Base-by-base conservation (phyloP, 176 grass and related monocot genomes). In the Oryza coarctata region DNA sequence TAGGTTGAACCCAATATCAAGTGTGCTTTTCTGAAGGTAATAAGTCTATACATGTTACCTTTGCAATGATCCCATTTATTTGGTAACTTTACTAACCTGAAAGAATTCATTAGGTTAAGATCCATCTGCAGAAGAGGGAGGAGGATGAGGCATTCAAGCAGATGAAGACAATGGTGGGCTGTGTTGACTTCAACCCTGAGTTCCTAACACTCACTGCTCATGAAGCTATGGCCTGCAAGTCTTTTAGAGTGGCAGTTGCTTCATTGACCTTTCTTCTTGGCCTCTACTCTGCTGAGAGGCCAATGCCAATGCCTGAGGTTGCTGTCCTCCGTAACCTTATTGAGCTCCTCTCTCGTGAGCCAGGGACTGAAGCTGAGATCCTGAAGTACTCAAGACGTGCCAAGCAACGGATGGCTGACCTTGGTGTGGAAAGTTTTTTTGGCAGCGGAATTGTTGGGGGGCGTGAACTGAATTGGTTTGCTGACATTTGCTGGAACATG, bases 11-110 rank as follows among this genome's bases (percentile, higher is more conserved):
- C 91, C 58, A 95, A 77, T 70, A 80, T 90, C 78, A 79, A 49
- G 28, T 98, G 90, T 81, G 90, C 85, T 84, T 98, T 98, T 82
- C 76, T 95, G 38, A 98, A 95, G 96, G 93, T 98, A 93, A 63
- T 14, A 41, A 63, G 15, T 71, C 39, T 63, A 68, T 29, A 30
- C 33, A 71, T 71, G 5, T 60, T 71, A 62, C 27, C 76, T 78
- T 33, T 79, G 43, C 40, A 76, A 5, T 43, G 39, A 70, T 23
- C 3, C 69, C 23, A 76, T 81, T 84, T 71, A 17, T 71, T 76
- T 49, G 39, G 12, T 52, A 84, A 35, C 68, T 72, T 28, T 90
- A 76, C 83, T 94, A 85, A 92, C 68, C 67, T 38, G 92, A 22
- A 84, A 32, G 14, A 31, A 38, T 73, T 87, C 18, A 22, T 58